Base-by-base conservation (phyloP, 768 basidiomycete genomes). In the Hericium coralloides region DNA sequence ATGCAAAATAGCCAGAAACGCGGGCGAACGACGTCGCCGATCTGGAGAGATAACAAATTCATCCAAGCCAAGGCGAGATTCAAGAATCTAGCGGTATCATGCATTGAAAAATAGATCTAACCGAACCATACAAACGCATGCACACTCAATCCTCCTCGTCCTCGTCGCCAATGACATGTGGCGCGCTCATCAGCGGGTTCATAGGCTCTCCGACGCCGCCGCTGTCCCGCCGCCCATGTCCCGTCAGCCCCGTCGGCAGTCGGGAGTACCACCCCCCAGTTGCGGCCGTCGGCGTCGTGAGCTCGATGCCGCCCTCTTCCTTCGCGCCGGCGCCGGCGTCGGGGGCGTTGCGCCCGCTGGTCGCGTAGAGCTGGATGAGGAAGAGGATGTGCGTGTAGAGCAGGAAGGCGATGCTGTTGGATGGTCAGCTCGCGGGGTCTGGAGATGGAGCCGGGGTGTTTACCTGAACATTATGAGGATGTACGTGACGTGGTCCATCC, bases 401-500 rank as follows among this genome's bases (percentile, higher is more conserved):
- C 39, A 89, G 59, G 75, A 95, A 94, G 0, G 89, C 82, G 49
- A 87, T 74, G 64, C 86, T 87, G 58, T n/a, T 38, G 8, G 45
- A 9, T 64, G 66, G 38, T 58, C 31, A 52, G 58, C 37, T 37
- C 25, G 50, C 10, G 53, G 38, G 37, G 49, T 49, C 39, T 20
- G 55, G 58, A 50, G 37, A 62, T 18, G 4, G 38, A 49, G 15
- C 37, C 47, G 38, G 56, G 31, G 18, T 37, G 53, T 78, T 26
- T 39, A 87, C 89, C 87, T 87, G 73, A 84, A 86, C 77, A 92
- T 85, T 66, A 89, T 86, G 17, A 94, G 76, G 38, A 88, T 76
- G 64, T 95, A 95, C 0, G 93, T 93, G 57, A 94, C 92, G 64
- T 93, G 91, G 67, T 95, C 94, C 83, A 95, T 91, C 45, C 80